Evolutionary conservation across 768 basidiomycete genomes (phyloP).

Genomic region (Termitomyces eurrhizus): DNA sequence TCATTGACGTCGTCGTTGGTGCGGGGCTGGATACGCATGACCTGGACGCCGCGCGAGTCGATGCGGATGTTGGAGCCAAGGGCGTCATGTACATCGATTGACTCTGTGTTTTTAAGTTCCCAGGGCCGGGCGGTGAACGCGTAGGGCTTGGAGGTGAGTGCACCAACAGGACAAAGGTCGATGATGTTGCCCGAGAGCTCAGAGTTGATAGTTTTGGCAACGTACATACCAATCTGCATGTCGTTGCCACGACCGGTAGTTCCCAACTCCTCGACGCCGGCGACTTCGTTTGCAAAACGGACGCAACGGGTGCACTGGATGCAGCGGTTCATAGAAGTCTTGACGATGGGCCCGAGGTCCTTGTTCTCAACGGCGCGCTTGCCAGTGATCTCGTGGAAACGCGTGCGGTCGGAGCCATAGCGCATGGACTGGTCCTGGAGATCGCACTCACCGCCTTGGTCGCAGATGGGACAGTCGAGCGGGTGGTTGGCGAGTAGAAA

Average conservation of each 20-base stretch:
- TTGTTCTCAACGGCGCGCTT: constrained; percentile 99
- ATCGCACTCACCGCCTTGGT: constrained; percentile 98
- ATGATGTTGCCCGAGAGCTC: constrained; percentile 97
- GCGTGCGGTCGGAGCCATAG: constrained; percentile 94
- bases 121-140: constrained; percentile 96
- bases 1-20: constrained; percentile 99
- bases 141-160: constrained; percentile 97
- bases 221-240: constrained; percentile 97
- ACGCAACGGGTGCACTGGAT: constrained; percentile 99
- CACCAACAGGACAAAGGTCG: constrained; percentile 97
- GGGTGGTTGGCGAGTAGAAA: constrained; percentile 97
- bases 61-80: constrained; percentile 95
- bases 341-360: constrained; percentile 95
- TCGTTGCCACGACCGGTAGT: constrained; percentile 97
- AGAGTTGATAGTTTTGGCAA: constrained; percentile 96
- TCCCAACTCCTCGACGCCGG: constrained; percentile 95
- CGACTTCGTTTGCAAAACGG: constrained; percentile 98
- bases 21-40: constrained; percentile 96
- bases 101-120: constrained; percentile 99
- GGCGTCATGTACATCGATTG: constrained; percentile 92
- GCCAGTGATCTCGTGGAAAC: constrained; percentile 97
- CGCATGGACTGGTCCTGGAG: constrained; percentile 99
- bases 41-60: constrained; percentile 91
- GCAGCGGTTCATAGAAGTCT: constrained; percentile 98
- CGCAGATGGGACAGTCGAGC: constrained; percentile 97